Percentiles rank a stretch among this genome's conserved stretches.
Conservation (phyloP, 2,329 filamentous ascomycete genomes). For the Clonostachys chloroleuca region DNA sequence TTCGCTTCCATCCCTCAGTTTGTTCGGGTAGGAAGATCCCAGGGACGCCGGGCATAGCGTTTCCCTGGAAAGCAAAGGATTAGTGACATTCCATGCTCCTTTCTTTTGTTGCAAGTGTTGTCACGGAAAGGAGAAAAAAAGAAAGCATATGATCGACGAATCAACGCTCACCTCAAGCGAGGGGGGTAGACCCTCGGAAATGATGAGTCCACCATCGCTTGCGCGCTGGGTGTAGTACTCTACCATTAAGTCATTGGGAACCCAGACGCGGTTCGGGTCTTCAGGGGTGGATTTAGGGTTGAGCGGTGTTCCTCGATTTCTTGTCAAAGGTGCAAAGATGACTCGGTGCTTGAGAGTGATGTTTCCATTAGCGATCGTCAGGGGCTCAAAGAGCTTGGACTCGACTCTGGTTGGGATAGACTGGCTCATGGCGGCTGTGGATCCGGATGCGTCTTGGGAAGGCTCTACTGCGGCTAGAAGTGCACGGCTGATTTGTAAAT, state of each 20-base stretch:
- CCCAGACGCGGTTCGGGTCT: constrained; percentile 41
- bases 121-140: neutral
- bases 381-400: constrained; percentile 19
- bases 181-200: constrained; percentile 42
- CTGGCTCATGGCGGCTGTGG: no score
- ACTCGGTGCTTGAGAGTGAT: constrained; percentile 45
- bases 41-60: constrained; percentile 40
- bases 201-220: constrained; percentile 31
- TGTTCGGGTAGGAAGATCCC: constrained; percentile 53
- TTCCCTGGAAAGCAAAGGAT: constrained; percentile 10
- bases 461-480: no score
- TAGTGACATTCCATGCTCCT: neutral
- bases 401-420: no score
- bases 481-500: no score
- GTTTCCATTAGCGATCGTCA: constrained; percentile 32
- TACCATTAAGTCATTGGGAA: constrained; percentile 32
- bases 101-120: neutral
- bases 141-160: neutral
- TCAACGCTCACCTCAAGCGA: constrained; percentile 23
- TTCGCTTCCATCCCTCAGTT: constrained; percentile 50
- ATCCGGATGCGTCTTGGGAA: no score
- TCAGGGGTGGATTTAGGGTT: constrained; percentile 33
- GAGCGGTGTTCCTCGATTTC: constrained; percentile 41
- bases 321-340: constrained; percentile 45
- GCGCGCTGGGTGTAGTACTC: constrained; percentile 39